Conservation (phyloP, 176 grass and related monocot species). For the Zoysia japonica region DNA sequence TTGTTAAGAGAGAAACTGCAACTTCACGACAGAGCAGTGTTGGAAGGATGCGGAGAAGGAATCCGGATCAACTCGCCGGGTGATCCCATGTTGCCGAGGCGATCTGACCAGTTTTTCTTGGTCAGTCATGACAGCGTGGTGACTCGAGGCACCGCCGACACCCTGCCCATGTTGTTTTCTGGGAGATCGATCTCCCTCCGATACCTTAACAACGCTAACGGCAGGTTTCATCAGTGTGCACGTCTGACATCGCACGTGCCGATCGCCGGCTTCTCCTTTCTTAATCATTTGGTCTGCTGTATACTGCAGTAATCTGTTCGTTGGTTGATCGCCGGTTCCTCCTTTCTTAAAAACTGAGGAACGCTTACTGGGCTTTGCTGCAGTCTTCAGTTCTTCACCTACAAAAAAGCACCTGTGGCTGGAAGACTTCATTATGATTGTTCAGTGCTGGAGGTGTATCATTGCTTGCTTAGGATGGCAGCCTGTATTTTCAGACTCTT, state of each 20-base stretch:
- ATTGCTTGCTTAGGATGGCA: neutral
- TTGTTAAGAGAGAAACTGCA: neutral
- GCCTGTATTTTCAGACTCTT: neutral
- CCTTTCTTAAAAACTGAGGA: too few relatives aligned
- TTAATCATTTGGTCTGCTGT: neutral
- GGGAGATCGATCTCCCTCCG: neutral
- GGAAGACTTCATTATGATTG: neutral
- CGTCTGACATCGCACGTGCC: slow-evolving; percentile 19
- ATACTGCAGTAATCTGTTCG: too few relatives aligned
- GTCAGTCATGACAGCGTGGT: slow-evolving; percentile 18
- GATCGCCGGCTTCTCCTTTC: neutral
- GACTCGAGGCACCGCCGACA: neutral
- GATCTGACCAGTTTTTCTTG: neutral
- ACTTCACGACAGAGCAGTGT: neutral
- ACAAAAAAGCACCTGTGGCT: neutral
- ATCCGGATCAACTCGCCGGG: neutral
- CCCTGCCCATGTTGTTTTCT: slow-evolving; percentile 24
- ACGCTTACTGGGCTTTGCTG: neutral
- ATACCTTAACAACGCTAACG: slow-evolving; percentile 15
- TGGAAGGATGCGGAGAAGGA: neutral
- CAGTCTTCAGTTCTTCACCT: too few relatives aligned
- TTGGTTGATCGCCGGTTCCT: too few relatives aligned
- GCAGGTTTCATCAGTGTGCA: slow-evolving; percentile 20
- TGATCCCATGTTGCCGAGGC: neutral
- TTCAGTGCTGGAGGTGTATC: neutral